Conservation (phyloP, 768 basidiomycete genomes). For the Omphalotus guepiniiformis region DNA sequence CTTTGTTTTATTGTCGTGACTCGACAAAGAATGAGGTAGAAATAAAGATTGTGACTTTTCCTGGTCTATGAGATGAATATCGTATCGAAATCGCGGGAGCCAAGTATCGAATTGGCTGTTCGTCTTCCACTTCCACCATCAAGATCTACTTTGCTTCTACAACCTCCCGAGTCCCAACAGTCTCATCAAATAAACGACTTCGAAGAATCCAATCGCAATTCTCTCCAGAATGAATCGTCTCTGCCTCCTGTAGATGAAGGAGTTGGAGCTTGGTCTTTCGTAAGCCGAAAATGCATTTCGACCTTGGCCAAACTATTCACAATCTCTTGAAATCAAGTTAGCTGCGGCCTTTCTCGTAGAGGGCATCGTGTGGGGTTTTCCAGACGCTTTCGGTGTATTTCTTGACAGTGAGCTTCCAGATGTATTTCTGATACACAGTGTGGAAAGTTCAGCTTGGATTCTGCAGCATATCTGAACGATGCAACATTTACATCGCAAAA, state of each 20-base stretch:
- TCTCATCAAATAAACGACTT: not conserved
- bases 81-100: no score
- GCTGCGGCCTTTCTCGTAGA: slow-evolving; percentile 22
- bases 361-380: slow-evolving; percentile 27
- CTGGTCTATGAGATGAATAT: no score
- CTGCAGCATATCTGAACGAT: slow-evolving; percentile 1
- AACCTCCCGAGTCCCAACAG: not conserved
- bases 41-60: no score
- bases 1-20: no score
- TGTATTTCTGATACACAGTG: not conserved
- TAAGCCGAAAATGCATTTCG: slow-evolving; percentile 1
- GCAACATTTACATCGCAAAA: no score
- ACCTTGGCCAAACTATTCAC: not conserved
- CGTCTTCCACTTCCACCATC: slow-evolving; percentile 3
- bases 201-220: not conserved
- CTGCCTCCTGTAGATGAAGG: slow-evolving; percentile 21
- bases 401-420: slow-evolving; percentile 16
- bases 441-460: not conserved
- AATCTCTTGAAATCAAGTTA: slow-evolving; percentile 13
- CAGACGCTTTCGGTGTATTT: slow-evolving; percentile 25
- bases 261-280: slow-evolving; percentile 24
- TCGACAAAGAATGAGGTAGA: no score
- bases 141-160: not conserved
- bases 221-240: slow-evolving; percentile 10
- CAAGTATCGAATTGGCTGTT: not conserved